These are phyloP conservation scores for Phytopythium delawarense DNA, from an alignment of 352 stramenopile species.

Conservation along the genomic window DNA sequence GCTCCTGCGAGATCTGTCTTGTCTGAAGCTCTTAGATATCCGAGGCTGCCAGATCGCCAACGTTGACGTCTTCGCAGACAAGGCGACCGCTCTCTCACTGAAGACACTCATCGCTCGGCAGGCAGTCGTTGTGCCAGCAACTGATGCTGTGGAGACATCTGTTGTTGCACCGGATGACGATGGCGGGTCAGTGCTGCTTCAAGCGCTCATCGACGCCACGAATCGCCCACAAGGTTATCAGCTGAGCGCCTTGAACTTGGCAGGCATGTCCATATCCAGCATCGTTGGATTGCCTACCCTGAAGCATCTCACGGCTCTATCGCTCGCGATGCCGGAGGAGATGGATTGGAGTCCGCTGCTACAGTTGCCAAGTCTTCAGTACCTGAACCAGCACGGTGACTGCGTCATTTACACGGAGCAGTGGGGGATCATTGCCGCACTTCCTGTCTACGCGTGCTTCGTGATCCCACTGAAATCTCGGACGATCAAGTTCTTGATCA, in stretches of 20 bases:
- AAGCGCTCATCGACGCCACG: not conserved
- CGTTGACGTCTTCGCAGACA: not conserved
- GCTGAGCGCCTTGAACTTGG: not conserved
- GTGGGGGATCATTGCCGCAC: not conserved
- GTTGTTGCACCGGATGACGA: not conserved
- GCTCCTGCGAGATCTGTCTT: not conserved
- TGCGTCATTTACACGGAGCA: not conserved
- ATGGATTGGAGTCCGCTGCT: slow-evolving; percentile 2
- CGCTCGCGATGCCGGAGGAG: not conserved
- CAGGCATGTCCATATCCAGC: not conserved
- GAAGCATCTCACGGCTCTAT: not conserved
- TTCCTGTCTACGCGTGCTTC: not conserved
- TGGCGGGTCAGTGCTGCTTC: not conserved
- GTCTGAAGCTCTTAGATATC: not conserved
- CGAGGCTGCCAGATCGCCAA: not conserved
- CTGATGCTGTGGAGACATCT: not conserved
- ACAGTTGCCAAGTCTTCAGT: not conserved
- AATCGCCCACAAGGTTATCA: not conserved
- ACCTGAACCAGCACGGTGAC: slow-evolving; percentile 1
- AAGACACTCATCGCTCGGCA: not conserved
- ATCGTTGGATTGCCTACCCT: not conserved
- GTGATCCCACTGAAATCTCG: not conserved
- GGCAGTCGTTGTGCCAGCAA: not conserved
- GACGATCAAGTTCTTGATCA: not conserved
- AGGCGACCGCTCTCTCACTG: not conserved